Conservation (phyloP, 163 green algal species). For the Coccomyxa subellipsoidea region DNA sequence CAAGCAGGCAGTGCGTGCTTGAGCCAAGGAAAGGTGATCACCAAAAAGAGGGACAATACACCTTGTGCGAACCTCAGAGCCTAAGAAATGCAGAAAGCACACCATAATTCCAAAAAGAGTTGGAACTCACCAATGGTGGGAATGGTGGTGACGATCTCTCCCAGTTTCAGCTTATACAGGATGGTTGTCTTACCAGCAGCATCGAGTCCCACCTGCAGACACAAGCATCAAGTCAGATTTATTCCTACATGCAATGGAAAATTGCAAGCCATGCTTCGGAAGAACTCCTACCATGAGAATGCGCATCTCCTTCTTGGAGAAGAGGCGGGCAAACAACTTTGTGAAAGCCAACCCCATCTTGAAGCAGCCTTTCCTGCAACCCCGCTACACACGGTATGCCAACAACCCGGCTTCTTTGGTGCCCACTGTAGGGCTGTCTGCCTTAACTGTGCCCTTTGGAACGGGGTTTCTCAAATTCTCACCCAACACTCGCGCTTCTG, state of each 20-base stretch:
- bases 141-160: constrained; percentile 98
- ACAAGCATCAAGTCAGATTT: neutral
- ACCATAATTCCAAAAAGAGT: neutral
- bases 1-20: neutral
- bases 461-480: neutral
- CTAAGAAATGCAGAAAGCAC: too few relatives aligned
- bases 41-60: neutral
- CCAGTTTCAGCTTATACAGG: constrained; percentile 98
- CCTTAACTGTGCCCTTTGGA: neutral
- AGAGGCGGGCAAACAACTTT: constrained; percentile 89
- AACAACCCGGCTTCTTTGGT: neutral
- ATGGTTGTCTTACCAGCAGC: constrained; percentile 98
- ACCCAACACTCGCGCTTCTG: neutral
- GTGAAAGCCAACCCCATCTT: constrained; percentile 92
- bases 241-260: neutral
- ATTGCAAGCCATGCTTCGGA: neutral
- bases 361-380: constrained; percentile 4
- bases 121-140: constrained; percentile 87
- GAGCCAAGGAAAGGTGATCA: neutral
- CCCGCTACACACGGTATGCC: neutral
- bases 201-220: constrained; percentile 80
- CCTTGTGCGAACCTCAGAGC: neutral
- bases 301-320: constrained; percentile 98
- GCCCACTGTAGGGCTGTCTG: neutral
- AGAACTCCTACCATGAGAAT: constrained; percentile 89